These are phyloP conservation scores for Rhododendron henanense DNA, from an alignment of 148 eudicot species.

Conservation along the genomic window DNA sequence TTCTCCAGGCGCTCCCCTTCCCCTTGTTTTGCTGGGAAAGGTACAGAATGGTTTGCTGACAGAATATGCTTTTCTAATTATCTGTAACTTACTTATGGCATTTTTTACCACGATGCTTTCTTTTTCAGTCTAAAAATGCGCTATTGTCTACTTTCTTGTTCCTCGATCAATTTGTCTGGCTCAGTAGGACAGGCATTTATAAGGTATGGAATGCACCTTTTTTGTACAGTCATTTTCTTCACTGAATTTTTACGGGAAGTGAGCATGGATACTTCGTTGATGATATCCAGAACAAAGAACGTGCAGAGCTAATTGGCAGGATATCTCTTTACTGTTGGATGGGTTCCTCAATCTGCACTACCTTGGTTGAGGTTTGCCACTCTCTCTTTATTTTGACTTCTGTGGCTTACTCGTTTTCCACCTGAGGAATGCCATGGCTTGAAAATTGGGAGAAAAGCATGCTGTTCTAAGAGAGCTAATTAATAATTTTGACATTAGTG, in stretches of 20 bases:
- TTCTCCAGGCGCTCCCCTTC: constrained; percentile 87
- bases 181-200: constrained; percentile 87
- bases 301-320: constrained; percentile 64
- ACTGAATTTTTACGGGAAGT: neutral
- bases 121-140: constrained; percentile 84
- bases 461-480: neutral
- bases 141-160: constrained; percentile 92
- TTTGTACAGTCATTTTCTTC: constrained; percentile 8
- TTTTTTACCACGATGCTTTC: constrained; percentile 10
- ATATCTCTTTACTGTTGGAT: constrained; percentile 94
- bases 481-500: neutral
- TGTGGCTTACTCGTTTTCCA: neutral
- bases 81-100: neutral
- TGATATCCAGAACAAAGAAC: constrained; percentile 64
- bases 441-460: neutral
- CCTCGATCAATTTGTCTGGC: constrained; percentile 99
- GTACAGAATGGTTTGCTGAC: constrained; percentile 28
- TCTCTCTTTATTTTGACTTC: neutral
- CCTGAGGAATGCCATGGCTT: neutral
- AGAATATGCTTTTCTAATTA: neutral
- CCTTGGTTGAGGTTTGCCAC: constrained; percentile 76
- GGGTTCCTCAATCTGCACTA: constrained; percentile 79
- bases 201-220: constrained; percentile 45
- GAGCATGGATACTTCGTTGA: constrained; percentile 6
- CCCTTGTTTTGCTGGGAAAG: constrained; percentile 86